Evolutionary conservation across 768 basidiomycete genomes (phyloP), one percentile per base, ranked within the genome.

Genomic region (Sporobolomyces phaffii): DNA sequence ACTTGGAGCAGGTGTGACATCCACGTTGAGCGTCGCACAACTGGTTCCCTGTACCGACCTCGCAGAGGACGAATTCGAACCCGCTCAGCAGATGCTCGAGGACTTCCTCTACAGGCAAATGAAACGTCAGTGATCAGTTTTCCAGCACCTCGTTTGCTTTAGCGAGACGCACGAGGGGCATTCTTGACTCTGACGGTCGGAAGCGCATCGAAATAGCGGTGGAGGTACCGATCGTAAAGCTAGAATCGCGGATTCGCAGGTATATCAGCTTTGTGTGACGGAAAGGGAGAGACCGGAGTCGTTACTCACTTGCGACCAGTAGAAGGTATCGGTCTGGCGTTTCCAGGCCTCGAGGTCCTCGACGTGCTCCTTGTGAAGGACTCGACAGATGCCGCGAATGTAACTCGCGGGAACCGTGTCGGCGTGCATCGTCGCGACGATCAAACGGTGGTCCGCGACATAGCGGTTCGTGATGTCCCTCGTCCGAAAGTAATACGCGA

Each of bases 401-500:
- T 94, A 89, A 78, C 86, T 87, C 79, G 96, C 85, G 79, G 96
- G 93, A 81, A 91, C 90, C 57, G 92, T 85, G 81, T 97, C 94
- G 61, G 91, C 89, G 80, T 92, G 94, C 78, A 98, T 94, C 70
- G 93, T 90, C 49, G 93, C 92, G 68, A 94, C 84, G 65, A 99
- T 84, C 50, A 96, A 83, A 69, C 96, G 87, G 72, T 87, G 88
- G 81, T 99, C 94, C 64, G 88, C 84, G 65, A 91, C 68, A 22
- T 67, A 71, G 64, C 93, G 87, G 81, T 91, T 90, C 77, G 87
- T 90, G 73, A 97, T 89, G 83, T 98, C 94, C 79, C 87, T 85
- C 57, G 91, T 91, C 72, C 94, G 89, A 81, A 97, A 96, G 81
- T 93, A 98, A 85, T 92, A 92, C 49, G 90, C 90, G 61, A 97